Base-by-base conservation (phyloP, 208 protist genomes). In the Acanthamoeba healyi region DNA sequence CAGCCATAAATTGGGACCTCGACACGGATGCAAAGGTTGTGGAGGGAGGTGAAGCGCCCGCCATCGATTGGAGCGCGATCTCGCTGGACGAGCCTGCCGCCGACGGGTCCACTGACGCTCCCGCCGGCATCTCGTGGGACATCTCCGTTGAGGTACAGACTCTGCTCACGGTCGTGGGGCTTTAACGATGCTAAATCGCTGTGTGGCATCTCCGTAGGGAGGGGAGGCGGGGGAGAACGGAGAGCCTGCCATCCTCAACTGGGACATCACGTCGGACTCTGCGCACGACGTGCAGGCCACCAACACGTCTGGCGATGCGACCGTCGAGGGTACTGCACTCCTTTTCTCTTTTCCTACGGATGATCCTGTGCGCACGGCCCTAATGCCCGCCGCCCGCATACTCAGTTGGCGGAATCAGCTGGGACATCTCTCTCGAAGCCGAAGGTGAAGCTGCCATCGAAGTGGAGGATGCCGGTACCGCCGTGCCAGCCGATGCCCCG, bases 61-160 rank as follows among this genome's bases (percentile, higher is more conserved):
- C 38, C 12, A 86, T 86, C 46, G 77, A 86, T n/a, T 86, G 77
- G 77, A 58, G 77, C 77, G 77, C 26, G 4, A 86, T 86, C 34
- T 17, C 46, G 0, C 7, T 38, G 77, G 38, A 61, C 67, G 67
- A 79, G 38, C 32, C 32, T 15, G 67, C 67, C 67, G 36, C 26
- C 34, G 67, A 77, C 32, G 67, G n/a, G 14, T 46, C 46, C 38
- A 54, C 74, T 54, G 42, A 0, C 22, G 22, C 26, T 86, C 15
- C 38, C 29, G 77, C 77, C 6, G 77, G 40, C 29, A 86, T 74
- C 65, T 74, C 65, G 65, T 74, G 65, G 65, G 65, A 74, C 36
- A 74, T 74, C 36, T 32, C 65, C 65, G 65, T 74, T 17, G 65
- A 74, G 65, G 65, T 74, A 19, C 34, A n/a, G n/a, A n/a, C n/a